Evolutionary conservation across 306 rosid species (phyloP), one percentile per base, ranked within the genome.

Genomic region (Glycine tomentella): DNA sequence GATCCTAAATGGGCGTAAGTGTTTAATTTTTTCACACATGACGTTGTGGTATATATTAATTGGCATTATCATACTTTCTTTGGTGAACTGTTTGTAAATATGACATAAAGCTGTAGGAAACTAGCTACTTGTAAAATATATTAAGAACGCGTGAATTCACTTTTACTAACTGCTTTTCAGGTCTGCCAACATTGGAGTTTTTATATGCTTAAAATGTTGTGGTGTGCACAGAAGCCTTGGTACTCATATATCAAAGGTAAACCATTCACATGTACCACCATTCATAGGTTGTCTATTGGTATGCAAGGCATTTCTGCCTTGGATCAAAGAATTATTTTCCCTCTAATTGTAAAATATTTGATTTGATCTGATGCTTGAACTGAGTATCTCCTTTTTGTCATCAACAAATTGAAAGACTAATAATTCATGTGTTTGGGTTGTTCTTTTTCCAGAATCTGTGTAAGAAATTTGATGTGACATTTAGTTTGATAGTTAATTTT

Each of bases 1-100:
- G 97, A 93, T 86, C 99, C 99, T 72, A 93, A 92, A 90, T 96
- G 99, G 99, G 99, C 99, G 99, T 96, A 89, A 86, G 99, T 89
- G 45, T 31, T 7, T 72, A 49, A 14, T 57, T 17, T 75, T 50
- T 72, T 67, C 31, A 8, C 42, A 76, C 61, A 7, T 36, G 45
- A 65, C 57, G 16, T 69, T 46, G 44, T 48, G 46, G 61, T 69
- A 59, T 80, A 51, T 76, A 52, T 38, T 14, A 56, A 76, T 73
- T 69, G 38, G 15, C 57, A 69, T 75, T 56, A 68, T 36, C 83
- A 73, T 77, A 49, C 48, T 5, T 16, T 57, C 46, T 34, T 53
- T 55, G 55, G 63, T 42, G 79, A 82, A 75, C 10, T 2, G 8
- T 63, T 77, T n/a, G 33, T 82, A 78, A 68, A 50, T 80, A 65